phyloP scores from a whole-genome alignment of 2,329 filamentous ascomycete species.

The Xylariaceae sp. region DNA sequence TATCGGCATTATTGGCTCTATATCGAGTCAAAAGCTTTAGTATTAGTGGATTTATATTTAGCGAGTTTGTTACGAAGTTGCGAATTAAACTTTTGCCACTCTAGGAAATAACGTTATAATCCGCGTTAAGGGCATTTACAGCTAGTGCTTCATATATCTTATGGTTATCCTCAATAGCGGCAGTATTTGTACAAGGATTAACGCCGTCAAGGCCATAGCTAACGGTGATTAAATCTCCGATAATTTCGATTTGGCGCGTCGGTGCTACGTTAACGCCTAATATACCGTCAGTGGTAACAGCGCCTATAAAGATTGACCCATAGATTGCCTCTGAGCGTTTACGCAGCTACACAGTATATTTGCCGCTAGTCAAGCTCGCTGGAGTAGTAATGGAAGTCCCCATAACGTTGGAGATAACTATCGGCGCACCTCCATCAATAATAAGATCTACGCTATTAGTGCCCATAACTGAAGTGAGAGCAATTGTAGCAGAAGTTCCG shows the following conservation, averaged over 20 bases:
- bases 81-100: not conserved
- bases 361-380: not conserved
- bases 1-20: not conserved
- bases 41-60: not conserved
- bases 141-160: not conserved
- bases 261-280: not conserved
- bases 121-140: not conserved
- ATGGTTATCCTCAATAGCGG: not conserved
- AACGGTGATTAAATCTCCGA: not conserved
- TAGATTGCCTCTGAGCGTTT: not conserved
- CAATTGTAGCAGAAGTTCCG: not conserved
- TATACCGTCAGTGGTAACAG: not conserved
- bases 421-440: not conserved
- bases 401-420: not conserved
- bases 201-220: not conserved
- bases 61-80: not conserved
- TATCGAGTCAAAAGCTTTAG: not conserved
- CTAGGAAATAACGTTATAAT: not conserved
- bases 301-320: not conserved
- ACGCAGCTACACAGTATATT: not conserved
- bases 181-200: not conserved
- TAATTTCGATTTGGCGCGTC: slow-evolving; percentile 2
- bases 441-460: not conserved
- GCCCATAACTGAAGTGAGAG: not conserved
- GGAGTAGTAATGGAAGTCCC: not conserved